Evolutionary conservation across 306 rosid species (phyloP), one percentile per base, ranked within the genome.

Genomic region (Dicorynia guianensis): DNA sequence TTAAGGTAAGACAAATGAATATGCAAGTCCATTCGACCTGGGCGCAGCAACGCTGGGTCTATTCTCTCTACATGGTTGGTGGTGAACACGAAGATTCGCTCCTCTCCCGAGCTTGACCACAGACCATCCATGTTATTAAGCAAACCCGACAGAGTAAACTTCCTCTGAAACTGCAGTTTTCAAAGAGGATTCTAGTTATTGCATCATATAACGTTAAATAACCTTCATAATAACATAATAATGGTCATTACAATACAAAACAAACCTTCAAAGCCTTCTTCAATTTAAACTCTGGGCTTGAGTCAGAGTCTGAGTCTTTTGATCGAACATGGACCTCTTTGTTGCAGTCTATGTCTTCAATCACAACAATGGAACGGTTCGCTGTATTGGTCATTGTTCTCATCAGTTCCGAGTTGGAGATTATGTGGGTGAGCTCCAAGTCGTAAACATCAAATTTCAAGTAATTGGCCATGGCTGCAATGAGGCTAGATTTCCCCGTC

Each of bases 21-120:
- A 75, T 88, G 93, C 85, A 77, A 68, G 58, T 88, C 91, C 93
- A 90, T 88, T 5, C 96, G 85, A 30, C 93, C 88, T 0, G 89
- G 85, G 0, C 90, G 82, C 70, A 88, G 12, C 83, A 91, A 59
- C 0, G 89, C 90, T 0, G 88, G 80, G 25, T 91, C 93, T 1
- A 89, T 71, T 63, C 64, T 80, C 0, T 87, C 92, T 49, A 49
- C 82, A 47, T 89, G 88, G 20, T 89, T 89, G 2, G 97, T 87
- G 0, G 97, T 89, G 67, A 91, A 85, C 6, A 91, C 52, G 0
- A 89, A 64, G n/a, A 91, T 87, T 15, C 92, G 36, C 65, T 91
- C 90, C 8, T 91, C 97, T 1, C 92, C 92, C 4, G 76, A 73
- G 54, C 93, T 80, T 3, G 92, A 84, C 89, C 94, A 91, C 57